Conservation (phyloP, 2,329 filamentous ascomycete species). For the Diaporthe citrichinensis region DNA sequence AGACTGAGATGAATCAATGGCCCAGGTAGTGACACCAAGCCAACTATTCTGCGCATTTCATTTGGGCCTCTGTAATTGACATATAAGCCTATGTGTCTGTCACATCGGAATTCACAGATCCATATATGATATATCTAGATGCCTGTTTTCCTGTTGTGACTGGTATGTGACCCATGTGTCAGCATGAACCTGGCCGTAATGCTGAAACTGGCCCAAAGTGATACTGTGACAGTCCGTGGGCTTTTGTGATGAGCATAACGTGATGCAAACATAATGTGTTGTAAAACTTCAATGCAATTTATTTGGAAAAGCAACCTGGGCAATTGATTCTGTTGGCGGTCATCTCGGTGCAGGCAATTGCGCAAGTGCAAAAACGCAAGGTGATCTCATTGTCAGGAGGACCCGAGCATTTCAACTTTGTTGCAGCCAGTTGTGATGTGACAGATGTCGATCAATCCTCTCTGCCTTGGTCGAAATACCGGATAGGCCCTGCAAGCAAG, state of each 20-base stretch:
- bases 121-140: neutral
- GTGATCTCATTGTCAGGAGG: no score
- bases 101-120: neutral
- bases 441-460: neutral
- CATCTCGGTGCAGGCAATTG: neutral
- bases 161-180: neutral
- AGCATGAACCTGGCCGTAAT: neutral
- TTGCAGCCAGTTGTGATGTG: neutral
- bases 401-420: no score
- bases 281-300: neutral
- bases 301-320: neutral
- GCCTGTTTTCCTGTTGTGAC: neutral
- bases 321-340: neutral
- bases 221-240: neutral
- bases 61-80: neutral
- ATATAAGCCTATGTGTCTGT: no score
- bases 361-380: neutral
- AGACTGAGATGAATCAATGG: neutral
- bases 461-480: no score
- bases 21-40: neutral
- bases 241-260: neutral
- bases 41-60: neutral
- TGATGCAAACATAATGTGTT: neutral
- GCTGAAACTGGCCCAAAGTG: constrained; percentile 7
- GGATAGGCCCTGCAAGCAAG: neutral